Base-by-base conservation (phyloP, 2,329 filamentous ascomycete species). In the Ophiostoma novo-ulmi region DNA sequence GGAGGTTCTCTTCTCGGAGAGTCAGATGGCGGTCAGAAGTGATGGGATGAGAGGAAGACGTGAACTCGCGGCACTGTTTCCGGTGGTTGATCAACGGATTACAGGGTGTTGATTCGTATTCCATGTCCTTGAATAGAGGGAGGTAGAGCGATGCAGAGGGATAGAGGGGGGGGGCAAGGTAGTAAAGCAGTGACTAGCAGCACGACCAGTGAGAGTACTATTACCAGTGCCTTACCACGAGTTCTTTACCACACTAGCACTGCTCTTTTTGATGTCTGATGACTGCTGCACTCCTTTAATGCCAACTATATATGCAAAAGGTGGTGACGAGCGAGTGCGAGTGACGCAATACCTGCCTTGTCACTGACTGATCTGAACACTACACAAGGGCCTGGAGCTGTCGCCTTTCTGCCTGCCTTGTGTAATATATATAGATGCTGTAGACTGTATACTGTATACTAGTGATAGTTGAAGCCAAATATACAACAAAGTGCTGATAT, bases 1-100 rank as follows among this genome's bases (percentile, higher is more conserved):
- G 68, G 35, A 31, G 44, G 36, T 44, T 17, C 52, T 67, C 66
- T 39, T 44, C 61, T 31, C 63, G 67, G 36, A 10, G 20, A 31
- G 38, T 11, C 8, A 52, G 39, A 8, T 63, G 55, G 22, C 8
- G 44, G 58, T 70, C 6, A 63, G 58, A 26, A 35, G 58, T 14
- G 58, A 20, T 35, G 58, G 26, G 26, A 63, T 7, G 58, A 63
- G 58, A 63, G 58, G 14, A 26, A 63, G 58, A 17, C 26, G 13
- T 7, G 13, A 26, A 6, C 26, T 63, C 58, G 22, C 10, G 26
- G 26, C 36, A 14, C 58, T 63, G 58, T 17, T 63, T 22, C 26
- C 13, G 26, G 11, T 4, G 0, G 10, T 35, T 63, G 11, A 6
- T 22, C 13, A 35, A 35, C 26, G 13, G 58, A 63, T 20, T 63